phyloP scores from a whole-genome alignment of 192 early-diverging fungal species.

The Chytriomyces confervae region DNA sequence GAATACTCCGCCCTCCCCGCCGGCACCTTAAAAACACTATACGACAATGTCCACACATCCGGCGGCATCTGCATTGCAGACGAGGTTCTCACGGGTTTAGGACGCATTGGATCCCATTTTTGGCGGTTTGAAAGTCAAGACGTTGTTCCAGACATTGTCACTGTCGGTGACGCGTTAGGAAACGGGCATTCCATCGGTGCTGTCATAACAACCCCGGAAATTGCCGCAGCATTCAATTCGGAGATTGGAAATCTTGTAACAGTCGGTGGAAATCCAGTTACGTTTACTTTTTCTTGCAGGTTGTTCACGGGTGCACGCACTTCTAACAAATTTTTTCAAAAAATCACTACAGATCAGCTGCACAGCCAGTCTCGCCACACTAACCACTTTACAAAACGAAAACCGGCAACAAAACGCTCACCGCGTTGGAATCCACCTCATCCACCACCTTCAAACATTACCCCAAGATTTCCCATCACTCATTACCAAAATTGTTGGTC shows the following conservation, averaged over 20 bases:
- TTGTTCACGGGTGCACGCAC: no score
- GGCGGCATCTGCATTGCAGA: background rate
- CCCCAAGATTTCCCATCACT: background rate
- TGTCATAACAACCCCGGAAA: background rate
- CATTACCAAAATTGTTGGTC: background rate
- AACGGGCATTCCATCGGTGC: background rate
- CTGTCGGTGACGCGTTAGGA: background rate
- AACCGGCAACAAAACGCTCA: background rate
- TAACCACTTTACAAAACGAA: background rate
- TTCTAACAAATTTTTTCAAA: no score
- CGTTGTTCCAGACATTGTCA: background rate
- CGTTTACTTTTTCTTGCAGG: no score
- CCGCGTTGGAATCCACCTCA: background rate
- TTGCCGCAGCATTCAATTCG: background rate
- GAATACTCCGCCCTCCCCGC: background rate
- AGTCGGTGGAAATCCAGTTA: background rate
- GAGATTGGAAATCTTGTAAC: background rate
- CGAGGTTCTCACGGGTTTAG: background rate
- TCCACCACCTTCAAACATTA: background rate
- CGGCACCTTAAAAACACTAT: background rate
- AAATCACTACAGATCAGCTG: background rate
- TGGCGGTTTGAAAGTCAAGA: background rate
- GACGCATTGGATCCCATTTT: background rate
- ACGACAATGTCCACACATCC: background rate
- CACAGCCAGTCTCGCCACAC: background rate